A percentile compares a stretch with the other conserved stretches of the same genome.
phyloP scores from a whole-genome alignment of 495 filamentous ascomycete genomes.

The Xylaria acuta region DNA sequence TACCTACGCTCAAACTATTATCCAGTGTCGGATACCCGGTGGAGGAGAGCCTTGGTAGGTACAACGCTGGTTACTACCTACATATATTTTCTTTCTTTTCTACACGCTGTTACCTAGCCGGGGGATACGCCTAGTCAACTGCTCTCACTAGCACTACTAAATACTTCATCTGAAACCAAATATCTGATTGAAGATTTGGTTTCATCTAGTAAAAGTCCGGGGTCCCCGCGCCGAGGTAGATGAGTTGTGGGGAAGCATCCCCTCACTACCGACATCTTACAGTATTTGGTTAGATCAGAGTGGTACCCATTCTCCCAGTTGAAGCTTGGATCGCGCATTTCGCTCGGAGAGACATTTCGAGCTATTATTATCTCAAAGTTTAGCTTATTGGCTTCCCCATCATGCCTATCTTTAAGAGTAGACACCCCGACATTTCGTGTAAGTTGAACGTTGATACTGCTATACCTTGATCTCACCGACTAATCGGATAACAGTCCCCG shows the following conservation, averaged over 20 bases:
- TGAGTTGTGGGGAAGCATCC: neutral
- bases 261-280: neutral
- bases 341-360: neutral
- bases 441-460: neutral
- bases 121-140: neutral
- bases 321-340: neutral
- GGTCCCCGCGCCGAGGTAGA: neutral
- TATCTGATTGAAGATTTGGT: neutral
- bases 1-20: neutral
- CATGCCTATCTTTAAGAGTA: conserved; percentile 29
- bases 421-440: conserved; percentile 21
- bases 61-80: neutral
- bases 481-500: conserved; percentile 51
- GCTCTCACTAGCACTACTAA: neutral
- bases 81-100: neutral
- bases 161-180: neutral
- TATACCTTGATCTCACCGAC: neutral
- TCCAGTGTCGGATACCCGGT: neutral
- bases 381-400: neutral
- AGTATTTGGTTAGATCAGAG: neutral
- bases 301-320: neutral
- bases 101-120: neutral
- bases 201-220: neutral
- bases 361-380: neutral
- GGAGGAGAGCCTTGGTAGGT: neutral